phyloP scores from a whole-genome alignment of 768 basidiomycete species.

The Coprinopsis marcescibilis region DNA sequence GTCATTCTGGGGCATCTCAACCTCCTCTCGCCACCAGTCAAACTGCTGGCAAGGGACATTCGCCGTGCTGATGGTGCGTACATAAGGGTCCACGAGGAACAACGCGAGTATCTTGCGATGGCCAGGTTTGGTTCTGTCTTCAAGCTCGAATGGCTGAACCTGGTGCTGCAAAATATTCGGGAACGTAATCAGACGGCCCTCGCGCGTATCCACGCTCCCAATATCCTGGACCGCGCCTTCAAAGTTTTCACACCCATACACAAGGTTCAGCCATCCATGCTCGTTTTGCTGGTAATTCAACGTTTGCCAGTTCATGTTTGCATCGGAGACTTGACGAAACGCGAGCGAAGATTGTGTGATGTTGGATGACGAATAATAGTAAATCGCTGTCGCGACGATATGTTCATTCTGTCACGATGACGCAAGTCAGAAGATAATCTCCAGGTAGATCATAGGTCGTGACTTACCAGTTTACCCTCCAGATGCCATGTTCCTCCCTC shows the following conservation, averaged over 20 bases:
- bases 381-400: conserved; percentile 23
- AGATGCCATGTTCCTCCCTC: conserved; percentile 16
- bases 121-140: conserved; percentile 29
- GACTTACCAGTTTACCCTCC: conserved; percentile 17
- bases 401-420: conserved; percentile 22
- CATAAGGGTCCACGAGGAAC: conserved; percentile 31
- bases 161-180: conserved; percentile 35
- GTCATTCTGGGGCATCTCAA: too few relatives aligned
- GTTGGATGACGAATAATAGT: conserved; percentile 28
- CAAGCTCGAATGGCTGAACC: conserved; percentile 28
- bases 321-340: conserved; percentile 12
- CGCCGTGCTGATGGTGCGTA: conserved; percentile 20
- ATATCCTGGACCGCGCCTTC: conserved; percentile 16
- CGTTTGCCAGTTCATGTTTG: neutral
- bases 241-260: conserved; percentile 16
- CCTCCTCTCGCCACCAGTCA: conserved; percentile 23
- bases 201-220: conserved; percentile 23
- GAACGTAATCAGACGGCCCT: conserved; percentile 27
- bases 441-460: neutral
- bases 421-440: conserved; percentile 18
- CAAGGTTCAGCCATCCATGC: conserved; percentile 17
- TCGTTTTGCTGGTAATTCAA: conserved; percentile 17
- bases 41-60: conserved; percentile 23
- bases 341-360: conserved; percentile 20
- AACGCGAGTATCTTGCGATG: conserved; percentile 35